Base-by-base conservation (phyloP, 768 basidiomycete species). In the Suillus paluster region DNA sequence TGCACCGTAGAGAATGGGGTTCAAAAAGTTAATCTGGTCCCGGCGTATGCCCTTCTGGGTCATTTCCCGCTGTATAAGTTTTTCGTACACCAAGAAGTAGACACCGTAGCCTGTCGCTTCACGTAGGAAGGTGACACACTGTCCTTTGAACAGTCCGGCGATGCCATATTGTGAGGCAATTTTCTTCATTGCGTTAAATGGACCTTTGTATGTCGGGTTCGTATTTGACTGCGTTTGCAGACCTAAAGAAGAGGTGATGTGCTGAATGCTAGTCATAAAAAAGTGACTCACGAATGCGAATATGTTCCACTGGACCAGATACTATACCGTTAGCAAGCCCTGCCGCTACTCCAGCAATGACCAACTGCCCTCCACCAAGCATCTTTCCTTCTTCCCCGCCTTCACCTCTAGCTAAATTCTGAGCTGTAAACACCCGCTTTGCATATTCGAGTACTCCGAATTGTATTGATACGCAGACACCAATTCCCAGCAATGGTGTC, bases 281-380 rank as follows among this genome's bases (percentile, higher is more conserved):
- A n/a, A 52, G 21, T 15, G 34, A 80, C 91, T 73, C 67, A 94
- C 94, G 89, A 66, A 98, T 99, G 79, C 96, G 92, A 72, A 98
- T 95, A 71, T 98, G 96, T 75, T 99, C 96, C 19, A 99, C 96
- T 7, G 96, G 97, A 1, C 95, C 95, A 1, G 95, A 96, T 41
- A 97, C 95, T 62, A 97, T 81, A 33, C 94, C 90, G 71, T 98
- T 99, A 11, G 93, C 88, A 30, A 97, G 75, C 30, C 97, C 97
- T 25, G 96, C 97, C 41, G 87, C 78, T 5, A 94, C 86, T 65
- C 97, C 97, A 19, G 94, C 83, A 2, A 79, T 68, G 65, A 92
- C 84, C 14, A 97, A 80, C 73, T 99, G 95, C 17, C 74, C 73
- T 30, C 79, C 78, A 44, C 79, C 81, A 14, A 95, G 82, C 12